phyloP scores from a whole-genome alignment of 139 green algal species.

The Tetradesmus lagerheimii region DNA sequence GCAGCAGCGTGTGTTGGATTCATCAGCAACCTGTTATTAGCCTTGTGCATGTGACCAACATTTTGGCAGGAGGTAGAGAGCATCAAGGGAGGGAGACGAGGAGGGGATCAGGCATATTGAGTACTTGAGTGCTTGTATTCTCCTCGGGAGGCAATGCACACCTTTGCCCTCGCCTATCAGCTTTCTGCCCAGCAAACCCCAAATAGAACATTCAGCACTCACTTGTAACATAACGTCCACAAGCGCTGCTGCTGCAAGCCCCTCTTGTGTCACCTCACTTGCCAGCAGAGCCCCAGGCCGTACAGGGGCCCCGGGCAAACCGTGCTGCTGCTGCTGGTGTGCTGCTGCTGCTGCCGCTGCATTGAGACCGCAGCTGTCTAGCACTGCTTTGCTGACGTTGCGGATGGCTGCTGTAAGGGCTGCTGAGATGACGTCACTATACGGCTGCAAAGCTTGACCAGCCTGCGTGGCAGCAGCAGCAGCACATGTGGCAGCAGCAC shows the following conservation, averaged over 20 bases:
- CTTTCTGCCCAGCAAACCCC: background rate
- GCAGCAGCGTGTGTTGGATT: too few relatives aligned
- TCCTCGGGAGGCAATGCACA: too few relatives aligned
- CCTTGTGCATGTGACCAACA: too few relatives aligned
- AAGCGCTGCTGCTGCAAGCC: constrained; percentile 57
- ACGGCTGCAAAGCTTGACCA: constrained; percentile 32
- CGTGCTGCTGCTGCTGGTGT: constrained; percentile 21
- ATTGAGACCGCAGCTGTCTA: background rate
- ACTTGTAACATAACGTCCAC: constrained; percentile 68
- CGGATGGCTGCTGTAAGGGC: constrained; percentile 2
- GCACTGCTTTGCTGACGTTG: constrained; percentile 16
- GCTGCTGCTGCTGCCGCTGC: background rate
- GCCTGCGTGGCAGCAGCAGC: background rate
- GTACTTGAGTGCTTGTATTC: too few relatives aligned
- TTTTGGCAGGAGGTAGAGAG: too few relatives aligned
- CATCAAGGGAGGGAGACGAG: too few relatives aligned
- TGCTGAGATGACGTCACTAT: constrained; percentile 36
- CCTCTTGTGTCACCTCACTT: constrained; percentile 59
- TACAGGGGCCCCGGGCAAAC: background rate
- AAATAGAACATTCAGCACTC: background rate
- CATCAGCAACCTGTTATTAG: too few relatives aligned
- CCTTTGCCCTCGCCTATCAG: too few relatives aligned
- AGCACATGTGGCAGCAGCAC: background rate
- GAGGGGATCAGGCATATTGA: too few relatives aligned
- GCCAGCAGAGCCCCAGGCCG: constrained; percentile 41